phyloP scores from a whole-genome alignment of 148 eudicot species.

The Oxyria digyna region DNA sequence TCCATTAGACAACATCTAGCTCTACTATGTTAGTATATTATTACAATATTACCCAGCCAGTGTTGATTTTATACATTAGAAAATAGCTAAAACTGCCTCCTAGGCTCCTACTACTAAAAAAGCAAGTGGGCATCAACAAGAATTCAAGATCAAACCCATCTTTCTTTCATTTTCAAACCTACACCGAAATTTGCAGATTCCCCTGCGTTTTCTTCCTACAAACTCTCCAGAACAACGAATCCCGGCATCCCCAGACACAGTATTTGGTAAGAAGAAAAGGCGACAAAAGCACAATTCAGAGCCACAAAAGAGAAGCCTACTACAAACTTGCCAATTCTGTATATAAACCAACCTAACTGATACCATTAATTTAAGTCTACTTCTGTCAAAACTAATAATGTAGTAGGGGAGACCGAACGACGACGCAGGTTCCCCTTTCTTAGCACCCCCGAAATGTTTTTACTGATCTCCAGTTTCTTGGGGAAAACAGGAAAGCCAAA shows the following conservation, averaged over 20 bases:
- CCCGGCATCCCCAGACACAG: not conserved
- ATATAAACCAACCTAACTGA: conserved; percentile 5
- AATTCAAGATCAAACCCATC: not conserved
- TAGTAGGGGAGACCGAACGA: not conserved
- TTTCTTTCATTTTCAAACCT: not conserved
- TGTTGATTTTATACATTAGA: not conserved
- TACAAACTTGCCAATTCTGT: conserved; percentile 7
- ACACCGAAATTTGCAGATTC: not conserved
- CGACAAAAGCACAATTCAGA: not conserved
- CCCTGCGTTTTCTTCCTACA: not conserved
- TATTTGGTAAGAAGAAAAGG: not conserved
- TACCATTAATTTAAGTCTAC: conserved; percentile 4
- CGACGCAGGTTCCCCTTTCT: conserved; percentile 6
- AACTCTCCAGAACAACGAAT: not conserved
- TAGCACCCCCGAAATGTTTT: conserved; percentile 9
- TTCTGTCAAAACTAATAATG: conserved; percentile 7
- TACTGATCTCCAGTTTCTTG: conserved; percentile 9
- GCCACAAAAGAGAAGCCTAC: conserved; percentile 7
- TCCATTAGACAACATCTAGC: not conserved
- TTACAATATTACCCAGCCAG: not conserved
- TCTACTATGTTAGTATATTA: not conserved
- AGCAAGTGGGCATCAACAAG: not conserved
- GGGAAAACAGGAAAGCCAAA: conserved; percentile 7
- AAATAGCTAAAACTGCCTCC: not conserved
- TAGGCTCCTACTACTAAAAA: conserved; percentile 1